Base-by-base conservation (phyloP, 768 basidiomycete species). In the Coprinopsis cinerea region DNA sequence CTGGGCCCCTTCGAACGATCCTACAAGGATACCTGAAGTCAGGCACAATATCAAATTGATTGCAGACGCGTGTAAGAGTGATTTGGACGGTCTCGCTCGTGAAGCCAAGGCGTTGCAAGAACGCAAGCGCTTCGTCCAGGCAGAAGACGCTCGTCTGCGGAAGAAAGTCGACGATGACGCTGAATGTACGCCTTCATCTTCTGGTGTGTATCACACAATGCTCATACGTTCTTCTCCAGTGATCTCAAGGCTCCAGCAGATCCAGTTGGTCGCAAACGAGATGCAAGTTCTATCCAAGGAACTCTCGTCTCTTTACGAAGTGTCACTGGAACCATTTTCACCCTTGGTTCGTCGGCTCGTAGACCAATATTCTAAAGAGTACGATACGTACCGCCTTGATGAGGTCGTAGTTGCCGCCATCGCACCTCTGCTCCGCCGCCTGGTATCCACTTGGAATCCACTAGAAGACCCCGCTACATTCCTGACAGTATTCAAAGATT, bases 391-490 rank as follows among this genome's bases (percentile, higher is more conserved):
- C 59, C 72, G 76, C 14, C 67, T 99, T 27, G 96, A 98, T 55
- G 94, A 98, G 61, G 81, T 98, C 20, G 82, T 95, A 3, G 89
- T 99, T 2, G 94, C 86, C 17, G 92, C 95, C 3, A 87, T 99
- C 44, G 79, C 85, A 3, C 96, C 95, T 1, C 66, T 80, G 13
- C 82, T 94, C 27, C 82, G 88, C 41, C 77, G 85, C 14, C 76
- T 86, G 66, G 76, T 90, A 25, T 65, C 79, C 0, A 75, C 72
- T 24, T 99, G 95, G 94, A 71, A 86, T 47, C 95, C 96, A 0
- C 73, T 99, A 10, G 73, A 83, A 49, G 74, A 88, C n/a, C 89
- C 92, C 1, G 67, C 75, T 6, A 72, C 68, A 0, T 79, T 89
- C 53, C 69, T 83, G 9, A 65, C 81, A 22, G 81, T 77, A 2